phyloP scores from a whole-genome alignment of 2,329 filamentous ascomycete genomes.

The Juglanconis sp. region DNA sequence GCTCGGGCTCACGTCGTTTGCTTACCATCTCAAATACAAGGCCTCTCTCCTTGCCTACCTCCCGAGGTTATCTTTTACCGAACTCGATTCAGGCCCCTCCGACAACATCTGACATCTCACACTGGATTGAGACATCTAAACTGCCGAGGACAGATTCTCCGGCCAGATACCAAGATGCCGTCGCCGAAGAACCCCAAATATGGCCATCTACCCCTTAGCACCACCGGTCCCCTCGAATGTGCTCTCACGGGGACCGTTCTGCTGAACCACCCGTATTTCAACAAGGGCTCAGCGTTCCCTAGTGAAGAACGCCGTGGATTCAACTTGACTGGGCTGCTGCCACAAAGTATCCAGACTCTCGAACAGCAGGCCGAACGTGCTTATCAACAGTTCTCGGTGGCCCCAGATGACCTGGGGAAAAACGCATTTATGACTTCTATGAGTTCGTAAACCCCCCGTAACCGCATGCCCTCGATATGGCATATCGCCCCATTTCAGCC shows the following conservation, averaged over 20 bases:
- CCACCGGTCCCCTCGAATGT: slow-evolving; percentile 46
- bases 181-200: slow-evolving; percentile 33
- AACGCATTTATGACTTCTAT: slow-evolving; percentile 85
- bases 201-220: slow-evolving; percentile 44
- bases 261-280: slow-evolving; percentile 66
- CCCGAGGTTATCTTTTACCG: too few species aligned
- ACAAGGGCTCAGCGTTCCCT: slow-evolving; percentile 80
- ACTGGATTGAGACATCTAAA: too few species aligned
- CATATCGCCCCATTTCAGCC: too few species aligned
- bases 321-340: slow-evolving; percentile 69
- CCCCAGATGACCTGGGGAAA: slow-evolving; percentile 67
- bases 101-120: too few species aligned
- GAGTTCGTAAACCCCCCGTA: slow-evolving; percentile 31
- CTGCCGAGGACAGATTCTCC: too few species aligned
- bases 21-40: too few species aligned
- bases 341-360: slow-evolving; percentile 68
- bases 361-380: slow-evolving; percentile 75
- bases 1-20: too few species aligned
- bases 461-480: too few species aligned
- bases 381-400: slow-evolving; percentile 72
- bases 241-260: slow-evolving; percentile 51
- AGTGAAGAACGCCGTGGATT: slow-evolving; percentile 66
- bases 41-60: too few species aligned
- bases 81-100: too few species aligned
- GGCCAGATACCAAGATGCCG: not conserved